Evolutionary conservation across 495 filamentous ascomycete genomes (phyloP), one percentile per base, ranked within the genome.

Genomic region (Amorphotheca resinae): DNA sequence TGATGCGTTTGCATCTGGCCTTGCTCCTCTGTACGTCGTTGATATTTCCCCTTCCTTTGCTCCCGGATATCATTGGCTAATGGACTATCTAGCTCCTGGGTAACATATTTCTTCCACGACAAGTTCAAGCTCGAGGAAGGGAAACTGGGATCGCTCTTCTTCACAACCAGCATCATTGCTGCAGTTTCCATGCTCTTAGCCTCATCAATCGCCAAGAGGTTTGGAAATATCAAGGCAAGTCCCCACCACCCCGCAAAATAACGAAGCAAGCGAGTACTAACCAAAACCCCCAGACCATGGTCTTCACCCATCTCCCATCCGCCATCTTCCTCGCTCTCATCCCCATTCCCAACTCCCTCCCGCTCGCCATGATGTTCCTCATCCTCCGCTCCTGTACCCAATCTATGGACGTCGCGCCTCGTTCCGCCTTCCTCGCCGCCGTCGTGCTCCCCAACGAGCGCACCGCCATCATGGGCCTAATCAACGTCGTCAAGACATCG

Each of bases 321-420:
- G 72, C 83, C 6, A 63, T 87, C 34, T 79, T 80, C 44, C 73
- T 91, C 1, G 63, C 77, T 9, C 53, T 88, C 21, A 79, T 93
- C 40, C 76, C 82, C 0, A 50, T 82, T 12, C 75, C 80, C 1
- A 56, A 58, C 22, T 62, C 59, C 20, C 61, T 79, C 11, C 67
- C 65, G 20, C 45, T 82, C 16, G 65, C 77, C 2, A 65, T 80
- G 33, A 68, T 64, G 2, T 74, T 88, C 33, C 64, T 88, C 11
- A 61, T 86, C 22, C 62, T 89, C n/a, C 73, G 86, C 9, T 70
- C 81, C 0, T 75, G 74, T 30, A 66, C 77, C 8, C 76, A 80
- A 51, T 80, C 68, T 50, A 91, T 91, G 84, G 86, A 94, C 52
- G 75, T 82, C 45, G 83, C 82, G 0, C 86, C 87, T 0, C 73